Evolutionary conservation across 2,329 filamentous ascomycete genomes (phyloP).

Genomic region (Aureobasidium mangrovei): DNA sequence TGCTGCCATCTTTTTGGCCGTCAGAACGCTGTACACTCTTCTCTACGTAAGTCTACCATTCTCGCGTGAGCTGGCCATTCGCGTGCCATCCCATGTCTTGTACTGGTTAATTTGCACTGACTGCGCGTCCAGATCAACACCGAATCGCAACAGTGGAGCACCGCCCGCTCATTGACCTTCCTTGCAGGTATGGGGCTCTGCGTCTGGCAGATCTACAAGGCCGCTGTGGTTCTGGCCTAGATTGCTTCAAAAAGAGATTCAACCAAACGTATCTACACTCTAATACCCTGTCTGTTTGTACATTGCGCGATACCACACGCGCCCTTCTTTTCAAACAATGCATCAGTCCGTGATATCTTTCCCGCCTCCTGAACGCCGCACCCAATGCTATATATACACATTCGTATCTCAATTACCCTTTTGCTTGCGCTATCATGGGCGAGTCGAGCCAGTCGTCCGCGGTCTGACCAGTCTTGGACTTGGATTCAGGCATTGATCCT

Average conservation of each 20-base stretch:
- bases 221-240: constrained; percentile 19
- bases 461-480: background rate
- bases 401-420: background rate
- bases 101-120: no score
- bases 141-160: constrained; percentile 20
- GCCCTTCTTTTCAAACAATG: background rate
- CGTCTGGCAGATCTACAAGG: constrained; percentile 24
- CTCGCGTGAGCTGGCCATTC: no score
- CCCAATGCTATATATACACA: constrained; percentile 5
- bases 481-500: background rate
- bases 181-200: constrained; percentile 24
- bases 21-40: constrained; percentile 30
- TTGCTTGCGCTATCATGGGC: background rate
- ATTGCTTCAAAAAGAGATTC: background rate
- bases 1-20: constrained; percentile 28
- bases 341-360: background rate
- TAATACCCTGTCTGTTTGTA: background rate
- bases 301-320: background rate
- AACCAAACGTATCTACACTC: background rate
- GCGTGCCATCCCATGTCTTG: no score
- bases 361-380: background rate
- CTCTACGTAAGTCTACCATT: constrained; percentile 23
- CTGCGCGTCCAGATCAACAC: constrained; percentile 17
- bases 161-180: constrained; percentile 25
- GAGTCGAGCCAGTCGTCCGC: background rate